Evolutionary conservation across 108 stramenopile genomes (phyloP), one percentile per base, ranked within the genome.

Genomic region (Cyclotella cryptica): DNA sequence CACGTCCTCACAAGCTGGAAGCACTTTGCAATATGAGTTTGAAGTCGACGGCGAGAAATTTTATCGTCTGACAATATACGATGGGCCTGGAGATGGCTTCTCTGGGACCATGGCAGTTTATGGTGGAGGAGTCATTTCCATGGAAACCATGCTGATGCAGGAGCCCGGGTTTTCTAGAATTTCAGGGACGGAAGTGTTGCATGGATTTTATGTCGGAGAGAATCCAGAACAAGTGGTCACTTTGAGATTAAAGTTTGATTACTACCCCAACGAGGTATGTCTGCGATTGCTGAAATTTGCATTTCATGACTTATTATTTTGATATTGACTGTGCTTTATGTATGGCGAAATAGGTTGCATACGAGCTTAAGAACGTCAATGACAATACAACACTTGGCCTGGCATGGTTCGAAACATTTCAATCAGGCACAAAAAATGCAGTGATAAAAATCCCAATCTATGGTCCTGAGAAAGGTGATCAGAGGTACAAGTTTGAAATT

Each of bases 121-220:
- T 44, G 35, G 40, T 10, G 72, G 22, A 21, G 62, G 49, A 17
- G 21, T 67, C 43, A 27, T 40, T 6, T 60, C 66, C 30, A 66
- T 15, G 35, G 29, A 58, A 29, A 74, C 43, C 4, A 45, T 43
- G 41, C 35, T 81, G 41, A 41, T 69, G 19, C n/a, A 58, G 0
- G 80, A 81, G 51, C 80, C 80, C 13, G 80, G 80, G 14, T 81
- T 81, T 61, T 51, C 73, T 6, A 59, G 61, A 15, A 29, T 65
- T 13, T 74, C 72, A 9, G 80, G 80, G 14, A 65, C 49, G 24
- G 61, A 61, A 42, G 80, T 81, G 17, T 45, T 29, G 10, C 71
- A 81, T 49, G 80, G 62, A 7, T 74, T 81, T 46, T 81, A 74
- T 62, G 80, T 71, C 42, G 80, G 80, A 40, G 60, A 61, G 6